Evolutionary conservation across 768 basidiomycete species (phyloP).

Genomic region (Infundibulicybe gibba): DNA sequence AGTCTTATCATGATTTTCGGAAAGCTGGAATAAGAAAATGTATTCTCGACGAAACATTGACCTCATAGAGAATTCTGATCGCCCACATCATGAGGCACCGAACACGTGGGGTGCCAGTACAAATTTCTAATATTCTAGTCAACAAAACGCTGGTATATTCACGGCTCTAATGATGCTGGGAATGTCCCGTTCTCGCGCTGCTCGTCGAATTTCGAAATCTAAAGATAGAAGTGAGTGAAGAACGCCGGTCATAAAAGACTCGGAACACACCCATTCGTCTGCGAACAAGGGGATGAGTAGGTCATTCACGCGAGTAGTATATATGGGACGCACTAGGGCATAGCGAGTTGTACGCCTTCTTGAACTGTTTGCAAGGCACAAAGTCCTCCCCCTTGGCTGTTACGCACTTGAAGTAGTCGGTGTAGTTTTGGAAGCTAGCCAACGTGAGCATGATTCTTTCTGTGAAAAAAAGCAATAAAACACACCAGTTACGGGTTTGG

Average conservation of each 20-base stretch:
- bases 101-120: too few relatives aligned
- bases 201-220: constrained; percentile 91
- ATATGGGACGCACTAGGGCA: constrained; percentile 84
- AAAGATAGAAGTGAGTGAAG: not conserved
- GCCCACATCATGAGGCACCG: not conserved
- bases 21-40: too few relatives aligned
- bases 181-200: constrained; percentile 92
- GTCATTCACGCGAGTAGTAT: constrained; percentile 1
- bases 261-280: constrained; percentile 86
- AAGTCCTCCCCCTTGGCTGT: constrained; percentile 97
- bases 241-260: too few relatives aligned
- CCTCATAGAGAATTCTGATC: not conserved
- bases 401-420: constrained; percentile 98
- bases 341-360: constrained; percentile 90
- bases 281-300: constrained; percentile 5
- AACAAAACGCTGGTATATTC: too few relatives aligned
- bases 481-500: constrained; percentile 95
- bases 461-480: not conserved
- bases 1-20: not conserved
- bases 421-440: constrained; percentile 90
- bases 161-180: constrained; percentile 83
- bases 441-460: not conserved
- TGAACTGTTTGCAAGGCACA: constrained; percentile 99
- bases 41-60: too few relatives aligned
- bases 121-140: not conserved